Evolutionary conservation across 2,329 filamentous ascomycete genomes (phyloP).

Genomic region (Diaporthe australafricana): DNA sequence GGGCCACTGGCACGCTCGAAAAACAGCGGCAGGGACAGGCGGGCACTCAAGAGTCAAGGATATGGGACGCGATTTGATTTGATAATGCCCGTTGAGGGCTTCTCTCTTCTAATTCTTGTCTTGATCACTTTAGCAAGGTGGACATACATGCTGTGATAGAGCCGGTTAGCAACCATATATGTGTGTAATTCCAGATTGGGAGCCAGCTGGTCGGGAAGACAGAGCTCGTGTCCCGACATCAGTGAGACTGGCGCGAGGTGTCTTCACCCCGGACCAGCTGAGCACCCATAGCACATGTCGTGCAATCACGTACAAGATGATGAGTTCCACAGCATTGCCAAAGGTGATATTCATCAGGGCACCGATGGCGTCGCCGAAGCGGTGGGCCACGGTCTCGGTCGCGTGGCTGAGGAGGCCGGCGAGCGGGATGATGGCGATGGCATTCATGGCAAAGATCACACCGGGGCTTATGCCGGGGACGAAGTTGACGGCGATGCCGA

Average conservation of each 20-base stretch:
- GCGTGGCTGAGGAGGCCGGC: conserved; percentile 79
- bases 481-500: conserved; percentile 76
- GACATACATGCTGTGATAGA: conserved; percentile 63
- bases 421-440: conserved; percentile 79
- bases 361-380: conserved; percentile 78
- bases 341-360: conserved; percentile 82
- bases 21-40: conserved; percentile 19
- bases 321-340: conserved; percentile 83
- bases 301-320: conserved; percentile 71
- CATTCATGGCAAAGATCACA: conserved; percentile 79
- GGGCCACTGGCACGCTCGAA: conserved; percentile 32
- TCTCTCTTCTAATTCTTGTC: conserved; percentile 57
- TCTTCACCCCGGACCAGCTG: neutral
- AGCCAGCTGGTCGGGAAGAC: conserved; percentile 26
- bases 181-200: neutral
- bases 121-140: conserved; percentile 52
- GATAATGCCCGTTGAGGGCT: conserved; percentile 73
- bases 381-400: conserved; percentile 79
- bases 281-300: neutral
- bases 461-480: conserved; percentile 65
- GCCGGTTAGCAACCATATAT: conserved; percentile 41
- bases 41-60: conserved; percentile 42
- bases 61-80: conserved; percentile 58
- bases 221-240: conserved; percentile 32
- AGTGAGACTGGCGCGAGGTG: neutral